Conservation (phyloP, 306 rosid genomes). For the Corylus heterophylla region DNA sequence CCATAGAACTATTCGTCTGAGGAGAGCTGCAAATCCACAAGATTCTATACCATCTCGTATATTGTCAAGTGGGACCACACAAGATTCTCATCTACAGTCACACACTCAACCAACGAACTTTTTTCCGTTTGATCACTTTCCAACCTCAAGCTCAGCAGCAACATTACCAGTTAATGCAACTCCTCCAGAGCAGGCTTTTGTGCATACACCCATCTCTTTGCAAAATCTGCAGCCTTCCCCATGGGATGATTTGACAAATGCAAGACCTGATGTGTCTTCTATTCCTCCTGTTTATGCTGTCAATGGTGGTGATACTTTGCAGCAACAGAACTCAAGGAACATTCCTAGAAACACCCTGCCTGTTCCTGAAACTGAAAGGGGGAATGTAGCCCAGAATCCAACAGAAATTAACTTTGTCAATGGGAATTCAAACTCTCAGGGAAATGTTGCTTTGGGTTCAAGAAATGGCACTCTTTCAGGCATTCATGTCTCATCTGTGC, state of each 20-base stretch:
- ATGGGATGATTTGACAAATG: background rate
- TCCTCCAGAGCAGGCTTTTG: background rate
- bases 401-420: conserved; percentile 2
- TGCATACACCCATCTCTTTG: background rate
- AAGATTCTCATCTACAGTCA: background rate
- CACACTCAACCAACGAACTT: background rate
- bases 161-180: background rate
- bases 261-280: background rate
- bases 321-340: background rate
- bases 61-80: background rate
- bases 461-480: conserved; percentile 1
- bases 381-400: background rate
- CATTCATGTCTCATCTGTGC: conserved; percentile 10
- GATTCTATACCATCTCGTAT: background rate
- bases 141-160: background rate
- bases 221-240: conserved; percentile 4
- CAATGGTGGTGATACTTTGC: conserved; percentile 7
- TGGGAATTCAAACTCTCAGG: conserved; percentile 17
- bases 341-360: background rate
- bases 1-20: conserved; percentile 1
- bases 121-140: background rate
- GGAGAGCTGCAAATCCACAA: conserved; percentile 14
- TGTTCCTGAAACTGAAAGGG: conserved; percentile 9
- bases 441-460: background rate
- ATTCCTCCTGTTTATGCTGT: background rate